Percentiles rank a stretch among this genome's conserved stretches.
Evolutionary conservation across 768 basidiomycete genomes (phyloP).

Genomic region (Calocybe indica): DNA sequence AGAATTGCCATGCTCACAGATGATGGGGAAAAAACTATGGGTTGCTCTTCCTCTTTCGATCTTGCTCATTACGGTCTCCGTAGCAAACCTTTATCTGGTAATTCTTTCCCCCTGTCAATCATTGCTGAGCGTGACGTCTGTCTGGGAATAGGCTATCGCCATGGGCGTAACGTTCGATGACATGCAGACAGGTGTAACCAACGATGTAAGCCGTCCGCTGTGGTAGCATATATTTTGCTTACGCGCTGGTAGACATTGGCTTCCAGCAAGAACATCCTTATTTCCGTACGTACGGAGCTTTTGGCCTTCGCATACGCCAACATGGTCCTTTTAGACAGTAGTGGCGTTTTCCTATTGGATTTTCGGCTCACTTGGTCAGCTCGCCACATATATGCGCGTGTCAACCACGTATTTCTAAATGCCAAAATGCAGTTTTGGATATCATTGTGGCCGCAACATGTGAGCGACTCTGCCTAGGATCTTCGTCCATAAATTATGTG

Average conservation of each 20-base stretch:
- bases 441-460: conserved; percentile 31
- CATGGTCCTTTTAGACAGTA: conserved; percentile 22
- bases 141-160: conserved; percentile 18
- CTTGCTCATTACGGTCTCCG: conserved; percentile 26
- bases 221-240: neutral
- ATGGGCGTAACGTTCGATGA: conserved; percentile 21
- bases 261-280: conserved; percentile 20
- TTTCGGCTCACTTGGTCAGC: conserved; percentile 33
- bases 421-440: conserved; percentile 29
- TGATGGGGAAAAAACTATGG: conserved; percentile 32
- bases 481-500: neutral
- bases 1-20: conserved; percentile 18
- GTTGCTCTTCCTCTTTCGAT: conserved; percentile 26
- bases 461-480: conserved; percentile 12
- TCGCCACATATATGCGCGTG: neutral
- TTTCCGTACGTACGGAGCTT: conserved; percentile 18
- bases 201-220: conserved; percentile 16
- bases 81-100: conserved; percentile 36
- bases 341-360: conserved; percentile 42
- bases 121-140: neutral
- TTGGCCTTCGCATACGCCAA: neutral
- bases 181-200: conserved; percentile 10
- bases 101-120: neutral
- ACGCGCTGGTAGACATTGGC: conserved; percentile 14
- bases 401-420: neutral